Base-by-base conservation (phyloP, 768 basidiomycete genomes). In the Trametes maxima region DNA sequence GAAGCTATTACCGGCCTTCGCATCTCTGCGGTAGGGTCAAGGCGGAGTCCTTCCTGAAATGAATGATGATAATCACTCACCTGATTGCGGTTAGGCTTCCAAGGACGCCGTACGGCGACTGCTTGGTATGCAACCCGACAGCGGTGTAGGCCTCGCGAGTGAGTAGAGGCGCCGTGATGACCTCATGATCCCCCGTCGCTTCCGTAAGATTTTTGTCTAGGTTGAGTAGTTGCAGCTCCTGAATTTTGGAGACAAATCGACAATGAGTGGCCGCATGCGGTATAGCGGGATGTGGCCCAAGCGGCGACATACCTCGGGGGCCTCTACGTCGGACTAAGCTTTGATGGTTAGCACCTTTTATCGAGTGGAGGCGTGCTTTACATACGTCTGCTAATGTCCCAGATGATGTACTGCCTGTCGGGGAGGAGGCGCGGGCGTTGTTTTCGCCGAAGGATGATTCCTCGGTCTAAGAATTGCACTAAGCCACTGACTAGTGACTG, bases 41-140 rank as follows among this genome's bases (percentile, higher is more conserved):
- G 5, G 28, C 5, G 11, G 3, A 17, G 33, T 6, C 5, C 2
- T 11, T 16, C 3, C 16, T 13, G 25, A 17, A 2, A 24, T 6
- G 8, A 35, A 17, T 13, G 13, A 3, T 14, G 8, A 16, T 8
- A 10, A 37, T 44, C 0, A 43, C 59, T 46, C 25, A 62, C 65
- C 46, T 39, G 8, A 67, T 45, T 11, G 65, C 35, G 8, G 57
- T 47, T 4, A 64, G 17, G 24, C 55, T 40, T 0, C 89, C 88
- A 0, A 89, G 64, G 1, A 90, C 80, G 0, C 87, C 88, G 60
- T 90, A 88, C 62, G 89, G 89, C 0, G 77, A 73, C 10, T 72
- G 57, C n/a, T 69, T 70, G 2, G 75, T 70, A 16, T 24, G 35
- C 28, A 68, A 44, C 0, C 61, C 65, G 0, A 64, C 64, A 11